phyloP scores from a whole-genome alignment of 2,329 filamentous ascomycete species.

The Aureobasidium sp. region DNA sequence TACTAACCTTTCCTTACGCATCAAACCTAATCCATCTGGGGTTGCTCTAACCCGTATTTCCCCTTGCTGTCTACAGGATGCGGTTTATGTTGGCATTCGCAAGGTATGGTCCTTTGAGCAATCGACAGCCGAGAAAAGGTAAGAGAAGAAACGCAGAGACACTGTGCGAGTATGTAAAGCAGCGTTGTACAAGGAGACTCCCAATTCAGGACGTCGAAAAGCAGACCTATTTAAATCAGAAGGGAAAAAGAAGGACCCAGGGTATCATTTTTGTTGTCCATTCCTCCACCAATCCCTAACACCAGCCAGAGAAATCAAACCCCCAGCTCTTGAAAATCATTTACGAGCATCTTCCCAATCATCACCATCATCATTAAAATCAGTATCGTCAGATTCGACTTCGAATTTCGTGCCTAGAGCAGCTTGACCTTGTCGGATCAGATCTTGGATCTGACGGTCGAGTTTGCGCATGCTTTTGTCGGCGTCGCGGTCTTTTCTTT shows the following conservation, averaged over 20 bases:
- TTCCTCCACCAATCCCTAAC: neutral
- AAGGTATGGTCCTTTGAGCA: neutral
- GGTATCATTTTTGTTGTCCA: neutral
- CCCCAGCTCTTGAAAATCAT: neutral
- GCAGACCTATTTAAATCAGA: neutral
- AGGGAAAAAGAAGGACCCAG: neutral
- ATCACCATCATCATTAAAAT: conserved; percentile 18
- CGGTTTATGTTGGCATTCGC: too few relatives aligned
- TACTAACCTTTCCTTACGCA: too few relatives aligned
- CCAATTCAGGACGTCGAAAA: neutral
- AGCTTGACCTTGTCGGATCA: conserved; percentile 84
- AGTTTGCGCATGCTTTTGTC: conserved; percentile 73
- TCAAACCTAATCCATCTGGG: too few relatives aligned
- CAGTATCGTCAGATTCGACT: conserved; percentile 22
- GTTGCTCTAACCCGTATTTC: too few relatives aligned
- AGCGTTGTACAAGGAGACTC: neutral
- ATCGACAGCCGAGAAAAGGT: neutral
- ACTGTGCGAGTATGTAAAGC: neutral
- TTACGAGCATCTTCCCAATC: conserved; percentile 10
- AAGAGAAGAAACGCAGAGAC: neutral
- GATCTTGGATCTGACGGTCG: conserved; percentile 68
- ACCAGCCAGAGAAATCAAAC: neutral
- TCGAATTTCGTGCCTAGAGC: conserved; percentile 55
- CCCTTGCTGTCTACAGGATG: too few relatives aligned
- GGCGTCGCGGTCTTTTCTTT: conserved; percentile 65